Evolutionary conservation across 1,284 basidiomycete species (phyloP).

Genomic region (Exsudoporus floridanus): DNA sequence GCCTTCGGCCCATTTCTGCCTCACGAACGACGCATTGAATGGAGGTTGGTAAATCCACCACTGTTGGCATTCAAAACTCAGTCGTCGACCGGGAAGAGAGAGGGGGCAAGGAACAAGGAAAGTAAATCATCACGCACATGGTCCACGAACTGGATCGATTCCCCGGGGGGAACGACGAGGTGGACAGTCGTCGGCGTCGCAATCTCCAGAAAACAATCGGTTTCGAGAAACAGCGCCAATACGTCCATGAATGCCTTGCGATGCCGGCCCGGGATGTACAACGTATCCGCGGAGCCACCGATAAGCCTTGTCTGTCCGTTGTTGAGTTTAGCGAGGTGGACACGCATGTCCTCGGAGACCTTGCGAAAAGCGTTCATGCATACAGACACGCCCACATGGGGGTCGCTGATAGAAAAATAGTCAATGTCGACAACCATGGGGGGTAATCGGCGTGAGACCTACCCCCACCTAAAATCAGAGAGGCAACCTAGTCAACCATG

Average conservation of each 20-base stretch:
- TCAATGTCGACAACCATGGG: not conserved
- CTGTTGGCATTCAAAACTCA: slow-evolving; percentile 21
- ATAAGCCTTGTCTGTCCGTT: slow-evolving; percentile 40
- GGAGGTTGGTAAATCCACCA: slow-evolving; percentile 53
- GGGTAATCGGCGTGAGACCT: slow-evolving; percentile 9
- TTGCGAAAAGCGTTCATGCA: slow-evolving; percentile 44
- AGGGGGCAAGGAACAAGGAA: not conserved
- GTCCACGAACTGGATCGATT: slow-evolving; percentile 47
- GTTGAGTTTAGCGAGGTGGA: slow-evolving; percentile 37
- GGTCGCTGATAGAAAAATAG: slow-evolving; percentile 34
- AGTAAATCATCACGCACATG: slow-evolving; percentile 37
- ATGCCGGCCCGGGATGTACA: slow-evolving; percentile 47
- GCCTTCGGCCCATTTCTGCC: slow-evolving; percentile 45
- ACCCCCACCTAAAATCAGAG: slow-evolving; percentile 41
- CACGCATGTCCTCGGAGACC: slow-evolving; percentile 38
- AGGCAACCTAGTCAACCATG: slow-evolving; percentile 2
- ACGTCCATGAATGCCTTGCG: slow-evolving; percentile 41
- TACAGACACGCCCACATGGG: slow-evolving; percentile 43
- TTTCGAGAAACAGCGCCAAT: slow-evolving; percentile 46
- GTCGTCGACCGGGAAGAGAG: not conserved
- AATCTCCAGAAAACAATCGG: slow-evolving; percentile 51
- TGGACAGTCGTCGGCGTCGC: slow-evolving; percentile 47
- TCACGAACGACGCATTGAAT: slow-evolving; percentile 46
- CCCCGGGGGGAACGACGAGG: slow-evolving; percentile 39
- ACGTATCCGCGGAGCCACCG: slow-evolving; percentile 50